Evolutionary conservation across 441 rosid genomes (phyloP).

Genomic region (Eruca vesicaria): DNA sequence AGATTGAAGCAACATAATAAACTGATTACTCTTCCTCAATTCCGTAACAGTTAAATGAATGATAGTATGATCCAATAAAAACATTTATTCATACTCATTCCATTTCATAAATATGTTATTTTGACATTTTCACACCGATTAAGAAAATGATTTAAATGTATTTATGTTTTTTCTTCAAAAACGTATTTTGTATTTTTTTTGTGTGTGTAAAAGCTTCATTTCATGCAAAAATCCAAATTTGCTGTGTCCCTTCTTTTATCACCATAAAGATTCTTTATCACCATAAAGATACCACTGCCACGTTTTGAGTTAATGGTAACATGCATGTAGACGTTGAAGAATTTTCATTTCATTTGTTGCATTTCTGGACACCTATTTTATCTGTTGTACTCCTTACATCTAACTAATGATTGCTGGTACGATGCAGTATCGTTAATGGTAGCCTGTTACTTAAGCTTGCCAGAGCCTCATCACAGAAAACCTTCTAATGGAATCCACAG

Average conservation of each 20-base stretch:
- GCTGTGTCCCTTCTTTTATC: not conserved
- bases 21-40: not conserved
- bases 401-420: conserved; percentile 27
- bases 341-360: not conserved
- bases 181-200: not conserved
- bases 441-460: conserved; percentile 49
- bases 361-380: conserved; percentile 4
- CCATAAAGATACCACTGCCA: not conserved
- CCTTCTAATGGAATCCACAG: conserved; percentile 19
- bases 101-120: too few species aligned
- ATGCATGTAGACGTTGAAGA: not conserved
- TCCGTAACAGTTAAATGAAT: not conserved
- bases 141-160: not conserved
- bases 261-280: not conserved
- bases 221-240: not conserved
- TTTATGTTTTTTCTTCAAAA: not conserved
- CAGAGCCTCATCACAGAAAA: conserved; percentile 31
- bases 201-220: not conserved
- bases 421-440: conserved; percentile 63
- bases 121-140: too few species aligned
- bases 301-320: not conserved
- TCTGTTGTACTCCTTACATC: conserved; percentile 14
- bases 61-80: not conserved
- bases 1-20: not conserved
- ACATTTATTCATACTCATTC: not conserved